Percentiles rank a stretch among this genome's conserved stretches.
These are phyloP conservation scores for Cyclotella kingstonii DNA, from an alignment of 108 stramenopile species.

Conservation along the genomic window DNA sequence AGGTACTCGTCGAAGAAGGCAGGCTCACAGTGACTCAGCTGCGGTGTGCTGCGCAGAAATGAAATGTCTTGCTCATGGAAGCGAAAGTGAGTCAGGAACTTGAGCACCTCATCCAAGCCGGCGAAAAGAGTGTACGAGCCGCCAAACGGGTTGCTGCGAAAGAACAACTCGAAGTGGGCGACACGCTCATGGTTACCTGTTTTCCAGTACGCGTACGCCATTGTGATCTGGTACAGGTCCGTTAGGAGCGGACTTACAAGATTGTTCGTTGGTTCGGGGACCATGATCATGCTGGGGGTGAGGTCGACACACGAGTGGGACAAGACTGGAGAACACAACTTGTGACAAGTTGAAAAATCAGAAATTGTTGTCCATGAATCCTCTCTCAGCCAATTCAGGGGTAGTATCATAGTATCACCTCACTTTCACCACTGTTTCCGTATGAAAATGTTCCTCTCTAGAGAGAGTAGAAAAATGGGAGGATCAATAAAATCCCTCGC, in stretches of 20 bases:
- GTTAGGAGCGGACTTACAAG: slow-evolving; percentile 92
- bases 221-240: slow-evolving; percentile 98
- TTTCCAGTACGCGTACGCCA: slow-evolving; percentile 98
- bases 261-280: slow-evolving; percentile 56
- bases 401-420: too few relatives aligned
- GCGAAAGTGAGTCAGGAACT: slow-evolving; percentile 63
- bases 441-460: neutral
- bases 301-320: too few relatives aligned
- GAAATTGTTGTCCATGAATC: too few relatives aligned
- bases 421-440: neutral
- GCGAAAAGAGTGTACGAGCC: slow-evolving; percentile 94
- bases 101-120: slow-evolving; percentile 89
- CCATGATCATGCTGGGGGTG: neutral
- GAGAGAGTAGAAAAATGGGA: neutral
- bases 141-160: slow-evolving; percentile 95
- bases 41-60: slow-evolving; percentile 73
- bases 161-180: slow-evolving; percentile 93
- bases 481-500: too few relatives aligned
- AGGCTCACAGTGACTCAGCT: slow-evolving; percentile 64
- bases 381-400: too few relatives aligned
- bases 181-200: slow-evolving; percentile 73
- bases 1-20: slow-evolving; percentile 89
- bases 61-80: slow-evolving; percentile 80
- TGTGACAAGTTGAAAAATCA: too few relatives aligned
- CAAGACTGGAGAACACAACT: too few relatives aligned